phyloP scores from a whole-genome alignment of 306 rosid species.

The Corylus americana region DNA sequence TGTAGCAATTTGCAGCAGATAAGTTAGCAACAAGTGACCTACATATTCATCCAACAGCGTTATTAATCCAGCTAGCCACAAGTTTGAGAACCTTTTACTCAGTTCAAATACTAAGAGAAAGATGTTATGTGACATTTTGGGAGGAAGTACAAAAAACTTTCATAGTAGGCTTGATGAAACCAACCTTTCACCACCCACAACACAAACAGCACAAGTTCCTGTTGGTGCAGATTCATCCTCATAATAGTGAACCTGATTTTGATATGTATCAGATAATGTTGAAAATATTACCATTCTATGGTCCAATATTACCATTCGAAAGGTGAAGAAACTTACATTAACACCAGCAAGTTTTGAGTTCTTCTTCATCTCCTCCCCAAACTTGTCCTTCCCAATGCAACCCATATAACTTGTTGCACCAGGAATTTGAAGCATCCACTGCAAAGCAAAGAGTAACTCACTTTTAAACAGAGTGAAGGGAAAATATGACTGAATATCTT shows the following conservation, averaged over 20 bases:
- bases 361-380: constrained; percentile 87
- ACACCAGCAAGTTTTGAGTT: constrained; percentile 69
- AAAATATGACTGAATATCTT: neutral
- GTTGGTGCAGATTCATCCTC: constrained; percentile 84
- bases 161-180: neutral
- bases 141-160: neutral
- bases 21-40: constrained; percentile 96
- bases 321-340: constrained; percentile 52
- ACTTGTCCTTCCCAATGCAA: constrained; percentile 92
- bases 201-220: constrained; percentile 97
- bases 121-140: neutral
- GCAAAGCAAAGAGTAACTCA: constrained; percentile 9
- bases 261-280: neutral
- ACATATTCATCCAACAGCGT: neutral
- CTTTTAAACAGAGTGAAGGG: neutral
- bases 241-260: constrained; percentile 75
- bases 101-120: neutral
- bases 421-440: constrained; percentile 94
- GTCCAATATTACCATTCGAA: constrained; percentile 45
- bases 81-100: neutral
- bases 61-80: neutral
- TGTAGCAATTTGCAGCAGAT: constrained; percentile 96
- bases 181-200: constrained; percentile 90
- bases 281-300: neutral
- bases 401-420: constrained; percentile 93